Base-by-base conservation (phyloP, 2,329 filamentous ascomycete genomes). In the Aspergillus udagawae region DNA sequence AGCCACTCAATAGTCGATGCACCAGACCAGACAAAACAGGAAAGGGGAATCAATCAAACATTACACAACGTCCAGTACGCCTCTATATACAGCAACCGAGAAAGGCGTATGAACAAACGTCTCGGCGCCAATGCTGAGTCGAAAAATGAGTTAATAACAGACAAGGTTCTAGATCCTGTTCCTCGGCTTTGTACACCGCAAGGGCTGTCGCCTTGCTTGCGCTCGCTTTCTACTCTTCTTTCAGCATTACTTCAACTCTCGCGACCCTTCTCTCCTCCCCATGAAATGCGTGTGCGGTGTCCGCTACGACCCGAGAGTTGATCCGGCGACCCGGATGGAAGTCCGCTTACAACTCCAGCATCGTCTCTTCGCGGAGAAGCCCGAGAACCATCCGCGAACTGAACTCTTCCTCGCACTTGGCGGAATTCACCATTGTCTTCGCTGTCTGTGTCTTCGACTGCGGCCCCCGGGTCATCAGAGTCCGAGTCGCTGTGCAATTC, bases 221-320 rank as follows among this genome's bases (percentile, higher is more conserved):
- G 3, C 23, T 49, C 23, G 14, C 25, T 21, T 32, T 50, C 10
- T 20, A 32, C n/a, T 28, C 28, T 35, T 25, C 21, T 21, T 12
- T 21, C n/a, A 2, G 3, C 21, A 12, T 21, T 2, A 4, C 41
- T 32, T 56, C 55, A 62, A 32, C 44, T 57, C 48, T 66, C 70
- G 52, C 71, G 64, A 4, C 73, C 73, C 32, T 67, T 75, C 59
- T 77, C 74, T 9, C 74, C 75, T 38, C 75, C 75, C 75, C 75
- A 77, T 17, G 75, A 75, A 41, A 77, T 67, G 44, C 63, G 65
- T 9, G 71, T 69, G n/a, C 69, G 69, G 35, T 68, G 67, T 32
- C 59, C 54, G 49, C 57, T 52, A 20, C 48, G 49, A 17, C 35
- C 27, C 12, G 59, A 58, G 10, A 5, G 2, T 27, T 25, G 44